phyloP scores from a whole-genome alignment of 306 rosid genomes.

The Cucumis hystrix region DNA sequence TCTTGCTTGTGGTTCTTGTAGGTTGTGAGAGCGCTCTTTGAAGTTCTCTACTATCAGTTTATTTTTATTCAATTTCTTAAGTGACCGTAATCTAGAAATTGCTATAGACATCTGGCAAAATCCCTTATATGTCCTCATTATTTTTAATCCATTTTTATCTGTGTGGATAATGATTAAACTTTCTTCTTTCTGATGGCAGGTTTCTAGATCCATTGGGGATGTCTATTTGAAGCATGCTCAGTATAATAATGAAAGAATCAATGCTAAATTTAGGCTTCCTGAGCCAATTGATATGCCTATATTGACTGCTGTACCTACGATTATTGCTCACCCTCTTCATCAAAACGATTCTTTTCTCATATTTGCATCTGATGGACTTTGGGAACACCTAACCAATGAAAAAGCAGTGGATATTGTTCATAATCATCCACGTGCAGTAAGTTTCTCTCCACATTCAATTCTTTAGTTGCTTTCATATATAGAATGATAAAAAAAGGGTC shows the following conservation, averaged over 20 bases:
- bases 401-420: conserved; percentile 85
- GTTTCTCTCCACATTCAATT: conserved; percentile 7
- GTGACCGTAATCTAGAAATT: background rate
- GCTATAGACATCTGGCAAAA: background rate
- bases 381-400: conserved; percentile 92
- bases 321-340: conserved; percentile 65
- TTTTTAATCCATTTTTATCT: background rate
- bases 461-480: background rate
- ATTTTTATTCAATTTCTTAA: background rate
- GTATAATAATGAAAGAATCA: conserved; percentile 63
- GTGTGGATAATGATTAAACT: background rate
- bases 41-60: background rate
- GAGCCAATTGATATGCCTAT: conserved; percentile 78
- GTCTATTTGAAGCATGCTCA: conserved; percentile 71
- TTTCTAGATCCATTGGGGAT: conserved; percentile 87
- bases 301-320: conserved; percentile 65
- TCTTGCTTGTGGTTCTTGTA: background rate
- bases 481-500: background rate
- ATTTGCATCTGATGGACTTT: conserved; percentile 95
- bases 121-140: background rate
- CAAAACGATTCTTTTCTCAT: conserved; percentile 89
- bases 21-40: background rate
- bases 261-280: conserved; percentile 63
- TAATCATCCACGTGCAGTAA: conserved; percentile 57
- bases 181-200: conserved; percentile 34